Conservation (phyloP, 345 rosid species). For the Rhodamnia argentea region DNA sequence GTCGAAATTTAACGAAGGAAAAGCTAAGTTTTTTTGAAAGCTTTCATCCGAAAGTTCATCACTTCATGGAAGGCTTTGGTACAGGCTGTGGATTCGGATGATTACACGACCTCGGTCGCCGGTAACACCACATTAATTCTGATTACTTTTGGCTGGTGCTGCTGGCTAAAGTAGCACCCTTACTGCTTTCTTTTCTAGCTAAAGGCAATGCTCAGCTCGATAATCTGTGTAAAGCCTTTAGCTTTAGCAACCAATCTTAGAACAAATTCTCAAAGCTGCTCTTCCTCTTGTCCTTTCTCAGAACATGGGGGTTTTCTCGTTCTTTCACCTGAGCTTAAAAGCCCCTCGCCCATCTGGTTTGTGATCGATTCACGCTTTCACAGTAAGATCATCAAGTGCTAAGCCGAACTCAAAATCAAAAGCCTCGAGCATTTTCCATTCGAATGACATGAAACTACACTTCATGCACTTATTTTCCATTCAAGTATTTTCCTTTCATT, state of each 20-base stretch:
- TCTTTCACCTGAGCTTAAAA: background rate
- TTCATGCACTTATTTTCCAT: no score
- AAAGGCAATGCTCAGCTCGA: background rate
- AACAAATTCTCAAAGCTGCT: background rate
- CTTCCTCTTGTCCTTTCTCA: background rate
- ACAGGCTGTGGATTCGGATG: background rate
- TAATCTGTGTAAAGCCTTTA: background rate
- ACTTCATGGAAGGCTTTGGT: background rate
- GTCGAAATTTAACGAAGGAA: background rate
- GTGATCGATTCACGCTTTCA: background rate
- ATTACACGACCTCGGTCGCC: background rate
- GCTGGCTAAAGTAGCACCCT: background rate
- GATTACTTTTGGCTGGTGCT: background rate
- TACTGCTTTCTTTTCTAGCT: background rate
- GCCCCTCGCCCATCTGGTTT: background rate
- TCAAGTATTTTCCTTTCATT: no score
- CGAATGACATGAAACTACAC: background rate
- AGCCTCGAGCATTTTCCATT: background rate
- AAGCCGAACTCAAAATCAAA: background rate
- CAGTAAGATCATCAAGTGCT: background rate
- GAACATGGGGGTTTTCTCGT: background rate
- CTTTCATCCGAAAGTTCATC: background rate
- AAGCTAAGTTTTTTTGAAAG: background rate
- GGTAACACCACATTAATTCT: background rate
- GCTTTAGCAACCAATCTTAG: background rate